These are phyloP conservation scores for Vigna mungo DNA, from an alignment of 306 rosid genomes.

Conservation along the genomic window DNA sequence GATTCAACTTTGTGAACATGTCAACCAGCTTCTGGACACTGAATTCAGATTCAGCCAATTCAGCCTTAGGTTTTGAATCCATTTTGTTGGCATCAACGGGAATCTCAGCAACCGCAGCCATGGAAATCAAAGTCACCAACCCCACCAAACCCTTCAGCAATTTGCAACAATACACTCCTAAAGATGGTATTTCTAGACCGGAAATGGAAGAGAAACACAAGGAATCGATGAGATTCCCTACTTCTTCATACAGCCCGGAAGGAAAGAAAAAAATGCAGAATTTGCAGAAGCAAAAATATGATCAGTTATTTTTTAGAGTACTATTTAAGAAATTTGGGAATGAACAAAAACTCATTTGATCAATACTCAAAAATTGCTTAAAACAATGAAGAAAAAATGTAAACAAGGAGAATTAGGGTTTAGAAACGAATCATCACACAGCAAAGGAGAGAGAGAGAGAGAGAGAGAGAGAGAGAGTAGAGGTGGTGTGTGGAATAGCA, in stretches of 20 bases:
- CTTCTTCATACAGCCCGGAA: neutral
- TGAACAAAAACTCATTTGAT: constrained; percentile 20
- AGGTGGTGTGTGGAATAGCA: constrained; percentile 47
- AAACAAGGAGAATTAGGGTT: constrained; percentile 52
- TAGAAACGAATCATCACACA: constrained; percentile 47
- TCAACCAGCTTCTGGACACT: constrained; percentile 90
- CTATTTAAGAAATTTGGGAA: constrained; percentile 16
- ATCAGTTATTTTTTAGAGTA: constrained; percentile 35
- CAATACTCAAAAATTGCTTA: constrained; percentile 17
- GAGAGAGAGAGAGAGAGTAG: constrained; percentile 37
- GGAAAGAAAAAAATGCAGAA: constrained; percentile 22
- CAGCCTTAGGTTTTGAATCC: constrained; percentile 65
- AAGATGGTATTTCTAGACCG: constrained; percentile 14
- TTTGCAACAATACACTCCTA: constrained; percentile 2
- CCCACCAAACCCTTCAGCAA: constrained; percentile 41
- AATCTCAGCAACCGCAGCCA: constrained; percentile 95
- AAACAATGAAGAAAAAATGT: constrained; percentile 17
- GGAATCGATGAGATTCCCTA: constrained; percentile 41
- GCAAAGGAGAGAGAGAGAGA: neutral
- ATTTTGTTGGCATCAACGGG: constrained; percentile 78
- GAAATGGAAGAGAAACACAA: neutral
- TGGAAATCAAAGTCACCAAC: constrained; percentile 56
- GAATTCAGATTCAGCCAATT: constrained; percentile 74
- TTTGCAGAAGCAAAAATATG: constrained; percentile 39
- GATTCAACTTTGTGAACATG: constrained; percentile 94